These are phyloP conservation scores for Calcarisporium arbuscula DNA, from an alignment of 2,329 filamentous ascomycete genomes.

Conservation along the genomic window DNA sequence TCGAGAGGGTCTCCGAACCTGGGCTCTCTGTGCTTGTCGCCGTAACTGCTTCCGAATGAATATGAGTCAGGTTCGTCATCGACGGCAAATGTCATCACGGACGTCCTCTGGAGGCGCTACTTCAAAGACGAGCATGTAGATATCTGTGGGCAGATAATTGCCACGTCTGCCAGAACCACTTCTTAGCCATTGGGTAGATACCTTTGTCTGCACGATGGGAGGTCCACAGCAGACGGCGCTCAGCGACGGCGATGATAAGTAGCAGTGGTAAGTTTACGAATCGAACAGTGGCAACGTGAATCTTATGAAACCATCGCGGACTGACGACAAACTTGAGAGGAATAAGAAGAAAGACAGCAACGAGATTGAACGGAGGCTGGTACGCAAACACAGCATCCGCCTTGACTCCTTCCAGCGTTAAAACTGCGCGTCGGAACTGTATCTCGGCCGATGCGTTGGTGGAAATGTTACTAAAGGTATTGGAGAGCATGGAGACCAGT, in stretches of 20 bases:
- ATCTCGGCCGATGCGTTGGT: slow-evolving; percentile 75
- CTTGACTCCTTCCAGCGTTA: slow-evolving; percentile 82
- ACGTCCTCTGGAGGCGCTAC: slow-evolving; percentile 59
- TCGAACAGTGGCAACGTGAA: slow-evolving; percentile 72
- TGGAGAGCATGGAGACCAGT: slow-evolving; percentile 78
- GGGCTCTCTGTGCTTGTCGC: slow-evolving; percentile 22
- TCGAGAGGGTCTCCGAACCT: slow-evolving; percentile 29
- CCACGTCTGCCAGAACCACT: slow-evolving; percentile 60
- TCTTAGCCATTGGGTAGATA: slow-evolving; percentile 19
- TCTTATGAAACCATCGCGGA: slow-evolving; percentile 86
- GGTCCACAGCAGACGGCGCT: slow-evolving; percentile 63
- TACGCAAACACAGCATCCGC: slow-evolving; percentile 78
- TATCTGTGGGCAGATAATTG: slow-evolving; percentile 66
- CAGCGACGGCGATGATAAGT: slow-evolving; percentile 62
- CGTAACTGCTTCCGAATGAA: slow-evolving; percentile 52
- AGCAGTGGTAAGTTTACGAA: slow-evolving; percentile 70
- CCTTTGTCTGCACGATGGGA: slow-evolving; percentile 12
- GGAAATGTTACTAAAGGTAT: slow-evolving; percentile 75
- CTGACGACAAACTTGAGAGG: slow-evolving; percentile 72
- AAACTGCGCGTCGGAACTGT: slow-evolving; percentile 71
- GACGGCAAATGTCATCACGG: slow-evolving; percentile 48
- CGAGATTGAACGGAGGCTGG: slow-evolving; percentile 75
- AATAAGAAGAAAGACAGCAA: slow-evolving; percentile 67
- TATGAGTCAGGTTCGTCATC: slow-evolving; percentile 53
- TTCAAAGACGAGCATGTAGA: slow-evolving; percentile 66